Base-by-base conservation (phyloP, 1,139 yeast genomes). In the Yamadazyma conglobata region DNA sequence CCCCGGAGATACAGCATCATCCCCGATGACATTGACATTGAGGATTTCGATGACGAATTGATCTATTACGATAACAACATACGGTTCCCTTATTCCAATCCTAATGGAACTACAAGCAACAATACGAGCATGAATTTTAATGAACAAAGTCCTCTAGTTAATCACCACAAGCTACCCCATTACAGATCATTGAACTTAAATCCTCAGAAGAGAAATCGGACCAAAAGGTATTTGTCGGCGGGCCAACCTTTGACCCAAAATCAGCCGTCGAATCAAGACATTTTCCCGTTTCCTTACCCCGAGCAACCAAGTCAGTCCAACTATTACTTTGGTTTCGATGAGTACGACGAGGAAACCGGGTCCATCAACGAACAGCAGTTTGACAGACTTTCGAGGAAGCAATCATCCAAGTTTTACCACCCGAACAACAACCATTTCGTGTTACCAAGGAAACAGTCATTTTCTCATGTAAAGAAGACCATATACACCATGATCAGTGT, bases 1-100 rank as follows among this genome's bases (percentile, higher is more conserved):
- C 76, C 87, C 4, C 64, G 89, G 47, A 60, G 89, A 28, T 81
- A 82, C 45, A 79, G 87, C 16, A 83, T 81, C 18, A 73, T 80
- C 4, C 83, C 84, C 1, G 83, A 78, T 47, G 83, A 78, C 48
- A 68, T 77, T 10, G 81, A 77, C 48, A 69, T 77, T 31, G 85
- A 77, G 43, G 85, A 79, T 46, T 76, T 74, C 42, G 79, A 74
- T 40, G 81, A 75, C 34, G 78, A 74, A 34, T 54, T 70, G 28
- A 68, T 69, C 19, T 69, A 69, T 40, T 69, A 69, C 41, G 75
- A 69, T 40, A 63, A 60, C 35, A 63, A 60, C 35, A 56, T 63
- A 13, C 46, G 68, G 25, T 64, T 65, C 31, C 72, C 72, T 3
- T 54, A 63, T 40, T 23, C 25, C 19, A 23, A 23, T 9, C 25